Percentiles rank a stretch among this genome's conserved stretches.
These are phyloP conservation scores for Pseudocercospora crystallina DNA, from an alignment of 2,329 filamentous ascomycete genomes.

Conservation along the genomic window DNA sequence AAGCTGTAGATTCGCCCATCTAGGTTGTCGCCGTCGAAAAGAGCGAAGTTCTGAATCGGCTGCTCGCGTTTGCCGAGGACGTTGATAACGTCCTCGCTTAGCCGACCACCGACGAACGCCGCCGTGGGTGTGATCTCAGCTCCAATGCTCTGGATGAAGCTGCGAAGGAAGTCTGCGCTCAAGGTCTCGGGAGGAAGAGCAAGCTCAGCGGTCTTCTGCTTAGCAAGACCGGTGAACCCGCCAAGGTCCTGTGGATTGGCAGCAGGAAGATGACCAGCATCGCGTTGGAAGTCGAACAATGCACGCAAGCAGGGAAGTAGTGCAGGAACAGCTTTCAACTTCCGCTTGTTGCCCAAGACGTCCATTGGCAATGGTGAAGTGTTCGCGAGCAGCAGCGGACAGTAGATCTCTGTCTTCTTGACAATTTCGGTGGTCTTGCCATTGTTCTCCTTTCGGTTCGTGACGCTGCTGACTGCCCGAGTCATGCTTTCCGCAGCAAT, in stretches of 20 bases:
- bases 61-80: conserved; percentile 88
- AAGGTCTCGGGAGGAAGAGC: conserved; percentile 47
- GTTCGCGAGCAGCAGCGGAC: conserved; percentile 82
- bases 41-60: conserved; percentile 89
- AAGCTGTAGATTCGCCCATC: conserved; percentile 78
- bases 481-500: conserved; percentile 72
- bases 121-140: conserved; percentile 83
- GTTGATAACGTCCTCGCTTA: conserved; percentile 97
- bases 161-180: conserved; percentile 66
- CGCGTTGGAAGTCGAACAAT: conserved; percentile 77
- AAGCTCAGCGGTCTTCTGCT: conserved; percentile 71
- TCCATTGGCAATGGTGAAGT: conserved; percentile 68
- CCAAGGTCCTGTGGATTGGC: conserved; percentile 65
- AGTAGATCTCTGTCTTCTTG: conserved; percentile 88
- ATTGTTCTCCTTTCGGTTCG: conserved; percentile 64
- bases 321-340: conserved; percentile 74
- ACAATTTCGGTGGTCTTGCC: conserved; percentile 77
- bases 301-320: conserved; percentile 83
- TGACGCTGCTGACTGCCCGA: conserved; percentile 69
- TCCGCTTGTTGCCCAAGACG: conserved; percentile 66
- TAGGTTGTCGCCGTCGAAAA: conserved; percentile 84
- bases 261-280: conserved; percentile 43
- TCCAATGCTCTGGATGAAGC: conserved; percentile 82
- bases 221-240: conserved; percentile 74
- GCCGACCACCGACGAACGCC: conserved; percentile 82